Percentiles rank a stretch among this genome's conserved stretches.
These are phyloP conservation scores for Botrytis cinerea DNA, from an alignment of 2,329 filamentous ascomycete genomes.

Conservation along the genomic window DNA sequence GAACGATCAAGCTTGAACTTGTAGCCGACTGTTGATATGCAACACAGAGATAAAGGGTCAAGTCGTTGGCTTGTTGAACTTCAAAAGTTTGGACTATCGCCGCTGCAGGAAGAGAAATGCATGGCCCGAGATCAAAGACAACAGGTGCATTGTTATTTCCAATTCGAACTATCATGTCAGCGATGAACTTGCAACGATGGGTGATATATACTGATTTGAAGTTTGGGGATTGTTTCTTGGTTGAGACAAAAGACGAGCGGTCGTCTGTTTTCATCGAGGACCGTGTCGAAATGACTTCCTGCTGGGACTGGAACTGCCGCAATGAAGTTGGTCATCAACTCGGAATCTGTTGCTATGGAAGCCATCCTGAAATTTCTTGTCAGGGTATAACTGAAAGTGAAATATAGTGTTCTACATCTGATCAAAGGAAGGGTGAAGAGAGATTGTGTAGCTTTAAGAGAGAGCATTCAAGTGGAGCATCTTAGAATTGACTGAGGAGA, in stretches of 20 bases:
- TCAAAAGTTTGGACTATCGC: neutral
- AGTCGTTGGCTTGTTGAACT: neutral
- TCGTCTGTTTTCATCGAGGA: neutral
- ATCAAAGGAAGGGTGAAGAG: neutral
- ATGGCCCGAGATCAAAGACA: neutral
- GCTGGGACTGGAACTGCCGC: neutral
- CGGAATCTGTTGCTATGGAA: constrained; percentile 4
- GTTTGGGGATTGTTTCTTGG: neutral
- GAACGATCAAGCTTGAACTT: neutral
- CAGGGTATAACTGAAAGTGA: neutral
- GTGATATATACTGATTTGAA: constrained; percentile 1
- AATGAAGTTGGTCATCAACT: constrained; percentile 3
- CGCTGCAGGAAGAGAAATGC: neutral
- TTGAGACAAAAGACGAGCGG: neutral
- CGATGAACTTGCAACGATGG: neutral
- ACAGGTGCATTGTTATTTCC: neutral
- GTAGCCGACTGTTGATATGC: neutral
- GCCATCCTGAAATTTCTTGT: neutral
- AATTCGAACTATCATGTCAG: neutral
- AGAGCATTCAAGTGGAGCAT: neutral
- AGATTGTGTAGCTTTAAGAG: neutral
- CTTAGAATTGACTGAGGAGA: neutral
- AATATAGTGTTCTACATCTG: neutral
- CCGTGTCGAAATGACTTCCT: constrained; percentile 6
- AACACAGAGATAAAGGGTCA: neutral